Conservation (phyloP, 345 rosid species). For the Eucalyptus sp. region DNA sequence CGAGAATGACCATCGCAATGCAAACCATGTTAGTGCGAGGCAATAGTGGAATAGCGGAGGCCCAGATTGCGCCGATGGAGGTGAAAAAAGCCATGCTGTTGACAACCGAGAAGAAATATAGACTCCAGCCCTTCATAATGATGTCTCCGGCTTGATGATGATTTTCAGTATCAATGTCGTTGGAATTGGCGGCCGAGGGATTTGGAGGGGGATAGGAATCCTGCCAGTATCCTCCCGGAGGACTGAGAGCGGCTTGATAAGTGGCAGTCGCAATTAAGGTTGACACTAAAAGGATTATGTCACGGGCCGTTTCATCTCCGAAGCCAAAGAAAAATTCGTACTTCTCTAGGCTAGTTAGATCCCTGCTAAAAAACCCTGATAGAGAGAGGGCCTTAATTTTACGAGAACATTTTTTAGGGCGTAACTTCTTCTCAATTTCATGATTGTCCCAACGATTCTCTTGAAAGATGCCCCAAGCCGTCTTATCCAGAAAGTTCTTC, state of each 20-base stretch:
- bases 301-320: not conserved
- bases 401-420: not conserved
- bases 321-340: not conserved
- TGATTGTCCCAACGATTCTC: not conserved
- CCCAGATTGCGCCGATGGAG: not conserved
- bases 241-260: not conserved
- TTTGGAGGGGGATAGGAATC: not conserved
- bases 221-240: not conserved
- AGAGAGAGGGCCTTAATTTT: not conserved
- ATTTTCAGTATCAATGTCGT: fast-evolving
- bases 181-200: not conserved
- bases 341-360: not conserved
- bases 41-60: not conserved
- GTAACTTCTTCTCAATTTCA: not conserved
- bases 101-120: not conserved
- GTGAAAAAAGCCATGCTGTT: not conserved
- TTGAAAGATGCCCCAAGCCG: fast-evolving
- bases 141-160: not conserved
- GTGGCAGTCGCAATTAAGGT: not conserved
- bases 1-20: not conserved
- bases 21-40: not conserved
- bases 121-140: not conserved
- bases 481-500: fast-evolving
- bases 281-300: not conserved
- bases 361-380: fast-evolving